Percentiles rank a stretch among this genome's conserved stretches.
Evolutionary conservation across 1,284 basidiomycete genomes (phyloP).

Genomic region (Moesziomyces parantarcticus): DNA sequence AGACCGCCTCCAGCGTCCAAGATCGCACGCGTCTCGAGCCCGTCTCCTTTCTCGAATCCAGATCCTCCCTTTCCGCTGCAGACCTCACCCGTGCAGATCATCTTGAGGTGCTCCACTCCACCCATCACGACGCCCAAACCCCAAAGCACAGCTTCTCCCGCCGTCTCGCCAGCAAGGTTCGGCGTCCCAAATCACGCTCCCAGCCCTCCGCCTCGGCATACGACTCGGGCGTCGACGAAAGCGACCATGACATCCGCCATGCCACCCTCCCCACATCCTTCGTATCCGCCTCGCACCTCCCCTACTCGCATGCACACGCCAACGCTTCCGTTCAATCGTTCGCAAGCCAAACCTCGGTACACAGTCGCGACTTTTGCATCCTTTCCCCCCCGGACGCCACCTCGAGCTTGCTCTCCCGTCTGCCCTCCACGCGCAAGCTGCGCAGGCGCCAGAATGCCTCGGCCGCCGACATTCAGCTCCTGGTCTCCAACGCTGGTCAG

Average conservation of each 20-base stretch:
- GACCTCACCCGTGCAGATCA: neutral
- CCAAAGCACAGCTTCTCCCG: neutral
- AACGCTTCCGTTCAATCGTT: constrained; percentile 22
- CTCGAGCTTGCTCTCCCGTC: constrained; percentile 13
- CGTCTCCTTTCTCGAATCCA: too few species aligned
- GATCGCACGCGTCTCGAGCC: neutral
- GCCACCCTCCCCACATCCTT: constrained; percentile 1
- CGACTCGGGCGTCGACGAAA: constrained; percentile 1
- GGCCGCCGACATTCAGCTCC: neutral
- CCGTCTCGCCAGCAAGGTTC: constrained; percentile 4
- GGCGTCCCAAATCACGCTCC: constrained; percentile 13
- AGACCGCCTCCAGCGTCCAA: constrained; percentile 1
- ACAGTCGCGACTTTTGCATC: too few species aligned
- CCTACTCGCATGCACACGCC: constrained; percentile 5
- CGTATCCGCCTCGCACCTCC: neutral
- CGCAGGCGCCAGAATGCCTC: constrained; percentile 10
- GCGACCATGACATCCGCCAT: neutral
- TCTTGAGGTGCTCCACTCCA: constrained; percentile 8
- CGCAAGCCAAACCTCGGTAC: constrained; percentile 2
- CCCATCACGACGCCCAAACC: neutral
- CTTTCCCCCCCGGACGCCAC: neutral
- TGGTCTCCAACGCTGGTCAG: neutral
- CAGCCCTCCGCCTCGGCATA: neutral
- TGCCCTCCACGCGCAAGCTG: constrained; percentile 1
- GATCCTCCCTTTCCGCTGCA: too few species aligned